These are phyloP conservation scores for Rhododendron ovatum DNA, from an alignment of 148 eudicot genomes.

Conservation along the genomic window DNA sequence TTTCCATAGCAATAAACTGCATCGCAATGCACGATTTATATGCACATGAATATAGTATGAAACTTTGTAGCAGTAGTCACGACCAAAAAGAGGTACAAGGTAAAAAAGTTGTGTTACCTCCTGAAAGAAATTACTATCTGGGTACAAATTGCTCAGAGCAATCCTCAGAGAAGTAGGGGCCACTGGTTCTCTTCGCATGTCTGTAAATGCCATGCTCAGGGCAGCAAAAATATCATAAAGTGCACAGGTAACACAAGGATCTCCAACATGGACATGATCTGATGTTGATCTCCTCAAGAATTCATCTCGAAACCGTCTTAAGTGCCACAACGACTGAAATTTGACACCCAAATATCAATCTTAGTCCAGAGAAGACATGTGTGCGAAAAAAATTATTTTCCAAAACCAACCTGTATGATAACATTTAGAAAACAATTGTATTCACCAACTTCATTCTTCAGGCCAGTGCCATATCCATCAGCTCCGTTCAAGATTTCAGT, in stretches of 20 bases:
- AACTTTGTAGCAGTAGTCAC: neutral
- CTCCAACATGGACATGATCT: constrained; percentile 78
- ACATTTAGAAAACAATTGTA: constrained; percentile 96
- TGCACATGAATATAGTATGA: neutral
- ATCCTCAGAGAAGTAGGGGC: constrained; percentile 79
- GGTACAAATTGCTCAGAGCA: constrained; percentile 87
- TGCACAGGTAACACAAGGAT: constrained; percentile 97
- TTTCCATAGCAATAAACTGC: neutral
- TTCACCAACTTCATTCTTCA: constrained; percentile 94
- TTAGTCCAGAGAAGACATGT: neutral
- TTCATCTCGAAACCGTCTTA: constrained; percentile 72
- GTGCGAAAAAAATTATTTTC: neutral
- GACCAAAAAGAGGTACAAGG: neutral
- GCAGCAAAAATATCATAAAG: constrained; percentile 78
- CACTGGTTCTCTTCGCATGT: constrained; percentile 58
- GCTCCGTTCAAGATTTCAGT: constrained; percentile 32
- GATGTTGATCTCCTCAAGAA: constrained; percentile 65
- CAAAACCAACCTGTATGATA: constrained; percentile 79
- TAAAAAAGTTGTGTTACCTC: constrained; percentile 38
- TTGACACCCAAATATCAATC: neutral
- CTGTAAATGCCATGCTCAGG: constrained; percentile 49
- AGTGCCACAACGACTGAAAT: constrained; percentile 84
- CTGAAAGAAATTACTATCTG: constrained; percentile 89
- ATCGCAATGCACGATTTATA: neutral
- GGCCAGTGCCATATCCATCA: constrained; percentile 64